These are phyloP conservation scores for Albizia julibrissin DNA, from an alignment of 306 rosid genomes.

Conservation along the genomic window DNA sequence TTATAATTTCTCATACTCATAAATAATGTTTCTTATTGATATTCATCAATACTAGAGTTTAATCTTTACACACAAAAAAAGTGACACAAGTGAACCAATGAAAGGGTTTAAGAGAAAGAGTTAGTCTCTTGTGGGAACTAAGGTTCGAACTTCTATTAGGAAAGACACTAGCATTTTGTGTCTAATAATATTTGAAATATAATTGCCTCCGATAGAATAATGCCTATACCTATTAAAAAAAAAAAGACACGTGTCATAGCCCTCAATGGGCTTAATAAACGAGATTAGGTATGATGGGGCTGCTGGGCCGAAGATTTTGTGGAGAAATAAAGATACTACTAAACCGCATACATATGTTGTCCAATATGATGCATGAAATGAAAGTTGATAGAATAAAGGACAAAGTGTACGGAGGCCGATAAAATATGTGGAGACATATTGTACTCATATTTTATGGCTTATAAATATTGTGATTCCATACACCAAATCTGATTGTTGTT, in stretches of 20 bases:
- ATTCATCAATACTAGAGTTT: no score
- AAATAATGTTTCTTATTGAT: no score
- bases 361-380: background rate
- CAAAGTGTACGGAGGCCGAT: background rate
- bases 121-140: no score
- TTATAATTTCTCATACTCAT: no score
- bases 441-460: background rate
- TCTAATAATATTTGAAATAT: no score
- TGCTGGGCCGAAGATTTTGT: background rate
- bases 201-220: no score
- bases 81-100: background rate
- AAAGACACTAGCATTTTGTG: no score
- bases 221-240: no score
- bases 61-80: no score
- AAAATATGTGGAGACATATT: background rate
- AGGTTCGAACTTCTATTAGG: no score
- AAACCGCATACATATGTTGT: background rate
- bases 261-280: background rate
- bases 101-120: no score
- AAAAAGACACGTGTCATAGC: background rate
- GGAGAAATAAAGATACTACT: background rate
- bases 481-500: no score
- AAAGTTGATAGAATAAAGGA: background rate
- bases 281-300: background rate
- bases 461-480: background rate